Evolutionary conservation across 129 eudicot genomes (phyloP).

Genomic region (Tagetes patula): DNA sequence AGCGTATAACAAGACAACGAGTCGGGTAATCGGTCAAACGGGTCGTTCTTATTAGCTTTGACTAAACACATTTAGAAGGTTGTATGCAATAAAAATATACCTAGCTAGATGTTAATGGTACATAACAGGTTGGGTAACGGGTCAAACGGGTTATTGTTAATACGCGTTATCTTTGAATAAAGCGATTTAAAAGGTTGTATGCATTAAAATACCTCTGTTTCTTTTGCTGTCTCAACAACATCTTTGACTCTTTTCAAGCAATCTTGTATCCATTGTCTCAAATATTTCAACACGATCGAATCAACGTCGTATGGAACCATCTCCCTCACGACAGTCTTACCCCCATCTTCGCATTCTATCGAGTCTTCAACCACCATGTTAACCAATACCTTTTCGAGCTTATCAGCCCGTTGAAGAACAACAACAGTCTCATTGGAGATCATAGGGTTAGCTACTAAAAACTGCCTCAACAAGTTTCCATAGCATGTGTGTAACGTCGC

Average conservation of each 20-base stretch:
- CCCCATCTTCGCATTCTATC: constrained; percentile 79
- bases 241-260: constrained; percentile 61
- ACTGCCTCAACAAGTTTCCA: constrained; percentile 66
- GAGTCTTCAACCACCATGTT: constrained; percentile 90
- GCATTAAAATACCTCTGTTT: constrained; percentile 64
- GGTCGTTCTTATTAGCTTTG: not conserved
- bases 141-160: not conserved
- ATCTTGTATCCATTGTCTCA: constrained; percentile 69
- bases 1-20: not conserved
- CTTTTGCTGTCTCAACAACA: constrained; percentile 59
- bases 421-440: constrained; percentile 50
- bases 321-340: constrained; percentile 61
- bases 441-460: constrained; percentile 43
- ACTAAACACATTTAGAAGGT: not conserved
- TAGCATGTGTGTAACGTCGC: constrained; percentile 80
- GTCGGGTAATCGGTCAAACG: not conserved
- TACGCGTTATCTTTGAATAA: not conserved
- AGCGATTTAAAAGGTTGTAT: not conserved
- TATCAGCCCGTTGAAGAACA: constrained; percentile 73
- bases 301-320: constrained; percentile 89
- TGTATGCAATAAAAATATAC: not conserved
- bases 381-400: constrained; percentile 74
- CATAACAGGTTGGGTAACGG: not conserved
- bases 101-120: too few species aligned
- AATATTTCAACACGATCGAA: constrained; percentile 46